A percentile compares a stretch with the other conserved stretches of the same genome.
phyloP scores from a whole-genome alignment of 2,329 filamentous ascomycete species.

The Aspergillus tamarii region DNA sequence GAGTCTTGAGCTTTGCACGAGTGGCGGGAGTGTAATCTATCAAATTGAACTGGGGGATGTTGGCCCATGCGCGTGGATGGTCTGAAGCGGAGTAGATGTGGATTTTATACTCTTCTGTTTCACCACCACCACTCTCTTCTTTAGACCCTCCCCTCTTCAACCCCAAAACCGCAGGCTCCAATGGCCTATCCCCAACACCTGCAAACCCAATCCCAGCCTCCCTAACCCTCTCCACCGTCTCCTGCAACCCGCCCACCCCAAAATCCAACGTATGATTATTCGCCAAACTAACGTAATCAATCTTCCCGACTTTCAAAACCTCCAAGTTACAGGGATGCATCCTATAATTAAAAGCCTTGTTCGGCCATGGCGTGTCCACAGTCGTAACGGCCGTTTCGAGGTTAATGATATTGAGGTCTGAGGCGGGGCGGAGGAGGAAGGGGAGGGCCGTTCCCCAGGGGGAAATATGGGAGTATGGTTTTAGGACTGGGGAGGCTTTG shows the following conservation, averaged over 20 bases:
- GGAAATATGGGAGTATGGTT: constrained; percentile 2
- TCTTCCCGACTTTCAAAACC: not conserved
- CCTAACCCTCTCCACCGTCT: not conserved
- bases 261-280: not conserved
- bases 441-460: constrained; percentile 43
- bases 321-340: not conserved
- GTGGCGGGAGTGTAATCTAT: not conserved
- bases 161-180: not conserved
- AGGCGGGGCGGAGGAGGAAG: constrained; percentile 37
- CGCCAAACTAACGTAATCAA: not conserved
- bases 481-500: not conserved
- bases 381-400: constrained; percentile 45
- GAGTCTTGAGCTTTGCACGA: not conserved
- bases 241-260: not conserved
- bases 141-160: too few relatives aligned
- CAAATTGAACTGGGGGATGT: not conserved
- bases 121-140: too few relatives aligned
- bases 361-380: constrained; percentile 35
- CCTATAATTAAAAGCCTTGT: constrained; percentile 42
- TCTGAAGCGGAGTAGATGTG: not conserved
- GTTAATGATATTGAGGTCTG: constrained; percentile 44
- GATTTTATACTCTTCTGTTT: not conserved
- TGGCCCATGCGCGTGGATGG: not conserved
- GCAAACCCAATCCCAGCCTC: not conserved
- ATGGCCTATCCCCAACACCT: not conserved